Evolutionary conservation across 805 yeast species (phyloP), one percentile per base, ranked within the genome.

Genomic region (Candida tibetensis): DNA sequence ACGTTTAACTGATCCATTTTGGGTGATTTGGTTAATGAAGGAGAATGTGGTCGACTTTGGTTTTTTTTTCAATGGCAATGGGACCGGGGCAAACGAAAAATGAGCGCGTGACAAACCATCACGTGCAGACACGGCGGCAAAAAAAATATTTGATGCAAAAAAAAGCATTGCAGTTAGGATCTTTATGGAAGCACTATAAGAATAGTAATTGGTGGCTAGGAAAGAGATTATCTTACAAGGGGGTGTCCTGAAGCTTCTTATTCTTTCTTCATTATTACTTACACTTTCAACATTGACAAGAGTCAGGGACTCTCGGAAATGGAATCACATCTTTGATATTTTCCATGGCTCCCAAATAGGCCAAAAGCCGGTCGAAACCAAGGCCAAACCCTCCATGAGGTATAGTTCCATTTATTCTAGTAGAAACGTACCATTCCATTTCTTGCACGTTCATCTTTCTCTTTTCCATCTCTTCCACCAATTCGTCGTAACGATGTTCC

Each of bases 301-400:
- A 44, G 8, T 51, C 56, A 0, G 80, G 82, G 33, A 83, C 77
- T 47, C 99, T 69, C 2, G 95, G 90, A 57, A 91, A 90, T 2
- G 96, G 87, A 16, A 86, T 81, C 6, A 85, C 85, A 51, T 93
- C 99, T 48, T 85, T 74, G 30, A 93, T 78, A 55, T 90, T 93
- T 21, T 82, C 90, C 14, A 82, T 69, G 3, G 81, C 88, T 5
- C 81, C 72, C 39, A 89, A 63, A 48, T 82, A 90, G 38, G 84
- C 79, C 12, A 93, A 58, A 21, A 93, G 62, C 42, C 99, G 69
- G 58, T 93, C 99, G 48, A 90, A 79, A 0, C 99, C 99, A 70
- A 93, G 68, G 0, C 99, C 99, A 62, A 84, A 93, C 0, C 99
- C 99, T 33, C 99, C 99, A 57, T 91, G 98, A 0, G 97, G 96